These are phyloP conservation scores for Xylaria longipes DNA, from an alignment of 495 filamentous ascomycete species.

Conservation along the genomic window DNA sequence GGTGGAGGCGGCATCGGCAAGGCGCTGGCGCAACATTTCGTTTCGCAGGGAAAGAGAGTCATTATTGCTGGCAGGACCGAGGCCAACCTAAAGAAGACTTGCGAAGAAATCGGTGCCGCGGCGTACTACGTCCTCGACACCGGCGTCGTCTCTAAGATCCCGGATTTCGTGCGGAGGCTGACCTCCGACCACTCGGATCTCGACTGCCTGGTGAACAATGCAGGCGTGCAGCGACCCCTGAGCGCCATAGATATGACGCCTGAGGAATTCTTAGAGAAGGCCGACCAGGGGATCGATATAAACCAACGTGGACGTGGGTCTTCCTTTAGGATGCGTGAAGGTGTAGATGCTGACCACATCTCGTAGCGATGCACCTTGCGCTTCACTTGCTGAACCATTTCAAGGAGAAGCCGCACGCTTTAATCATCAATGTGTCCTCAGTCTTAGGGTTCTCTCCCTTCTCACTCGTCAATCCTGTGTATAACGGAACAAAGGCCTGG, in stretches of 20 bases:
- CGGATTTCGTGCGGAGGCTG: constrained; percentile 45
- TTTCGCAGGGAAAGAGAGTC: constrained; percentile 51
- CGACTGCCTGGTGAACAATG: constrained; percentile 55
- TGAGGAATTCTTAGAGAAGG: constrained; percentile 42
- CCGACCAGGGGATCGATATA: constrained; percentile 57
- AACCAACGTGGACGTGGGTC: constrained; percentile 50
- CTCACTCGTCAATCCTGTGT: constrained; percentile 53
- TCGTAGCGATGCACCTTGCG: constrained; percentile 50
- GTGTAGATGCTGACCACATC: not conserved
- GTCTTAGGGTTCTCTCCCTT: constrained; percentile 53
- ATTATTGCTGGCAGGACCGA: constrained; percentile 56
- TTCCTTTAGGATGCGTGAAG: not conserved
- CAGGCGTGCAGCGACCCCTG: constrained; percentile 42
- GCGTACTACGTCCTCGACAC: constrained; percentile 55
- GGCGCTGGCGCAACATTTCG: constrained; percentile 50
- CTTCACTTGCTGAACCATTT: constrained; percentile 51
- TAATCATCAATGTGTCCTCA: constrained; percentile 56
- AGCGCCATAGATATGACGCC: constrained; percentile 36
- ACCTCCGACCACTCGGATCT: constrained; percentile 51
- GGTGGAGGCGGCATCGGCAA: constrained; percentile 56
- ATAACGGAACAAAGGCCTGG: constrained; percentile 58
- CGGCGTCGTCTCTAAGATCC: constrained; percentile 41
- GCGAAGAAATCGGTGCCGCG: constrained; percentile 45
- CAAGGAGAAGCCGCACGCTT: constrained; percentile 35
- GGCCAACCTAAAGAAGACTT: constrained; percentile 45